These are phyloP conservation scores for Clavispora santaluciae DNA, from an alignment of 805 yeast species.

Conservation along the genomic window DNA sequence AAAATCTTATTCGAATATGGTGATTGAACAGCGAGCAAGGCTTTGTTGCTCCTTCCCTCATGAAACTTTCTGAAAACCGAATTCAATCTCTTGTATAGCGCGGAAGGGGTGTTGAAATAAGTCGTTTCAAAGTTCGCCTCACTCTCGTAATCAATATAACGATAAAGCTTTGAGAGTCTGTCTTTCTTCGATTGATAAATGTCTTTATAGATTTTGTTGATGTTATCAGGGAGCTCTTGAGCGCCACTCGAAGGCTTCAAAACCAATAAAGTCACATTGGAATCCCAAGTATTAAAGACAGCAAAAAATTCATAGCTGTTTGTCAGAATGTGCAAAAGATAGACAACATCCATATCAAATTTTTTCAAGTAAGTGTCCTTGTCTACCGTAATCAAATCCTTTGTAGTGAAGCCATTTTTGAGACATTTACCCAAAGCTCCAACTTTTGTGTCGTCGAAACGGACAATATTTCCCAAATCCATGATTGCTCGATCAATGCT, in stretches of 20 bases:
- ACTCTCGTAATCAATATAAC: conserved; percentile 49
- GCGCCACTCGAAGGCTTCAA: conserved; percentile 68
- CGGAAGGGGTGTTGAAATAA: conserved; percentile 50
- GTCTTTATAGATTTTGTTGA: conserved; percentile 55
- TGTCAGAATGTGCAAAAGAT: conserved; percentile 63
- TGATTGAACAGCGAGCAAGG: conserved; percentile 69
- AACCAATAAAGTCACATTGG: conserved; percentile 46
- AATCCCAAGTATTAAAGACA: conserved; percentile 60
- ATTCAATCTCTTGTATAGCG: conserved; percentile 56
- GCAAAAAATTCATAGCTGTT: conserved; percentile 74
- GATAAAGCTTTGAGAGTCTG: conserved; percentile 36
- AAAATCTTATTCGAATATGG: conserved; percentile 49
- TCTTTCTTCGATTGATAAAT: conserved; percentile 44
- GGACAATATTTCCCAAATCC: conserved; percentile 69
- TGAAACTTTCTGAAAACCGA: conserved; percentile 49
- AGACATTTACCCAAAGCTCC: conserved; percentile 85
- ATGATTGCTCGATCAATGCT: conserved; percentile 71
- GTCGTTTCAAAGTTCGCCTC: conserved; percentile 50
- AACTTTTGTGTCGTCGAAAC: conserved; percentile 62
- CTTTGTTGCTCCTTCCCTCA: conserved; percentile 57
- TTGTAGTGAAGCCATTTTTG: conserved; percentile 74
- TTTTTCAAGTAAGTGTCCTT: conserved; percentile 49
- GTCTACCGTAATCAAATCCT: conserved; percentile 47
- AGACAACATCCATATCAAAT: conserved; percentile 54
- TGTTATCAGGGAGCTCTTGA: conserved; percentile 53